A percentile compares a stretch with the other conserved stretches of the same genome.
Evolutionary conservation across 495 filamentous ascomycete genomes (phyloP).

Genomic region (Geopyxis carbonaria): DNA sequence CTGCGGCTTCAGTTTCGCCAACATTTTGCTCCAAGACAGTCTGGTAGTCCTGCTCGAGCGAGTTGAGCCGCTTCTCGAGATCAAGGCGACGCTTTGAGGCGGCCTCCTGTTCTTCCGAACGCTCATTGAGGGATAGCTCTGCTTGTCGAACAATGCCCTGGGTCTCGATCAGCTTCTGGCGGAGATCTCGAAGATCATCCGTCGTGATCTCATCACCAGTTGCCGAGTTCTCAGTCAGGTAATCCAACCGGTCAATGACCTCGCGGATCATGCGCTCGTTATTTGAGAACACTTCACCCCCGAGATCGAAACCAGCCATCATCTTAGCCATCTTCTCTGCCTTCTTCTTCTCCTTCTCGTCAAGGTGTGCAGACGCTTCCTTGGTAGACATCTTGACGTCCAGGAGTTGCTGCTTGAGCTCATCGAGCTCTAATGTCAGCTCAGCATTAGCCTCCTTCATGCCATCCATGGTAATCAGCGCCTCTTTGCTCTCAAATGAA

Average conservation of each 20-base stretch:
- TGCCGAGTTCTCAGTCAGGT: slow-evolving; percentile 55
- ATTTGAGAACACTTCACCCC: slow-evolving; percentile 72
- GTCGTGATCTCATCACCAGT: slow-evolving; percentile 63
- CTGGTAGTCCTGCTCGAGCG: slow-evolving; percentile 66
- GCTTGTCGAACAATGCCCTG: slow-evolving; percentile 88
- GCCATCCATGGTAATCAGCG: slow-evolving; percentile 90
- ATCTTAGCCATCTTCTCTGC: slow-evolving; percentile 98
- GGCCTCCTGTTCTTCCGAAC: slow-evolving; percentile 41
- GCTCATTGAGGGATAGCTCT: slow-evolving; percentile 61
- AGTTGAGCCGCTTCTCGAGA: slow-evolving; percentile 54
- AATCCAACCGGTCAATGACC: slow-evolving; percentile 64
- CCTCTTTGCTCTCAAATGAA: slow-evolving; percentile 90
- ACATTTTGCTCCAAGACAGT: slow-evolving; percentile 65
- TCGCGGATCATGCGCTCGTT: slow-evolving; percentile 72
- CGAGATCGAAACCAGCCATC: slow-evolving; percentile 96
- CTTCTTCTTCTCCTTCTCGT: slow-evolving; percentile 97
- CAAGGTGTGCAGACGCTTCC: slow-evolving; percentile 68
- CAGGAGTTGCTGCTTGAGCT: slow-evolving; percentile 89
- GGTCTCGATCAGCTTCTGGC: slow-evolving; percentile 61
- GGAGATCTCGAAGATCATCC: slow-evolving; percentile 61
- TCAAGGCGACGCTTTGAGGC: slow-evolving; percentile 49
- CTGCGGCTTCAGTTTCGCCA: slow-evolving; percentile 56
- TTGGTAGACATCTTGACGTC: slow-evolving; percentile 91
- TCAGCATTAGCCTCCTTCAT: slow-evolving; percentile 91
- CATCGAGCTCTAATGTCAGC: slow-evolving; percentile 77